Evolutionary conservation across 352 stramenopile genomes (phyloP), one percentile per base, ranked within the genome.

Genomic region (Nothophytophthora sp.): DNA sequence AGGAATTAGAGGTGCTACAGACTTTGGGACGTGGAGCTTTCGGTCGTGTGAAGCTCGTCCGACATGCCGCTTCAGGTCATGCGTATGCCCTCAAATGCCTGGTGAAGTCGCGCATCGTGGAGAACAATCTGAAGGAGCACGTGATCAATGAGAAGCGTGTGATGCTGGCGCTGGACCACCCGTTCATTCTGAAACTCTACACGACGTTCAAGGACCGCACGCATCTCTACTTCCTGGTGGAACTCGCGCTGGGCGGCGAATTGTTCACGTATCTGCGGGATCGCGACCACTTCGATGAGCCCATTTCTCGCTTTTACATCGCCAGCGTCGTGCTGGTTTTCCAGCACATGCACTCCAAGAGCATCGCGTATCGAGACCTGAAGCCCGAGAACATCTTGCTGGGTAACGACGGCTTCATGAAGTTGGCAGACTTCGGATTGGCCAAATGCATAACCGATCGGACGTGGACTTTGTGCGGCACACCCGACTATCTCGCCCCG

Each of bases 11-110:
- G 50, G 81, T 91, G 20, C 50, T 91, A 10, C 78, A 89, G 38
- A 90, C 81, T 15, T 57, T 92, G 1, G 81, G 90, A 0, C 88
- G 84, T 18, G 90, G 91, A 6, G 91, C 90, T 0, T 97, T 97
- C 55, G 88, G 90, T 1, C 76, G 88, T 22, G 88, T 98, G n/a
- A 88, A 91, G 37, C 70, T 97, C 3, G 89, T 95, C 6, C 81
- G 86, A 7, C 83, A 94, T 39, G 62, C 68, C 10, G 63, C 52
- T 11, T 80, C 85, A 3, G 76, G 84, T 18, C 73, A 71, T 32
- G 81, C 86, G 12, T 97, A 92, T 41, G 91, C 91, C n/a, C 62
- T 98, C 20, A 98, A 97, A 55, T 97, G 92, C 50, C 72, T 97
- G 5, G 88, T 97, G 38, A 98, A 98, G 55, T 83, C 79, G 5